Evolutionary conservation across 1,284 basidiomycete species (phyloP).

Genomic region (Ceratobasidium sp.): DNA sequence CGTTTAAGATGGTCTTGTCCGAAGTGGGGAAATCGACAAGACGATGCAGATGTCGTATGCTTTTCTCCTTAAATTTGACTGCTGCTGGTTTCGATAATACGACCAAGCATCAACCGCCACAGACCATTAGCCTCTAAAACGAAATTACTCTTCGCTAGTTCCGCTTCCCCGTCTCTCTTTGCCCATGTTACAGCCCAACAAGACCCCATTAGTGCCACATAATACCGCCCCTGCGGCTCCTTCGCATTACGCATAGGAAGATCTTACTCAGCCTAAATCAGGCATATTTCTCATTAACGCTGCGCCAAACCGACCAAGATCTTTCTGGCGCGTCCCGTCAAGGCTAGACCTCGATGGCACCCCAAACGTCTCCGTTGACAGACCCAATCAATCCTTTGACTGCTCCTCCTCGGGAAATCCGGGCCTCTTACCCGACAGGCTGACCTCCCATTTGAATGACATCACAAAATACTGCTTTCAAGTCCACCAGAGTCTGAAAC

Average conservation of each 20-base stretch:
- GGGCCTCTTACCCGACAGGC: neutral
- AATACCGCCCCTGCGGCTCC: conserved; percentile 7
- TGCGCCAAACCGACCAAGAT: too few species aligned
- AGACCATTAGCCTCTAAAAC: neutral
- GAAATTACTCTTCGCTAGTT: conserved; percentile 37
- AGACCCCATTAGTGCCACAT: conserved; percentile 12
- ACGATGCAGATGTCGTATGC: neutral
- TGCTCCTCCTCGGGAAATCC: conserved; percentile 28
- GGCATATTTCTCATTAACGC: conserved; percentile 1
- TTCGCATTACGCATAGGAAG: neutral
- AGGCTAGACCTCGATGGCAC: conserved; percentile 15
- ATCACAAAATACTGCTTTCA: neutral
- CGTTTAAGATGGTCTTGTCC: conserved; percentile 9
- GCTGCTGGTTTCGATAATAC: conserved; percentile 8
- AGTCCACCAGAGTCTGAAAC: too few species aligned
- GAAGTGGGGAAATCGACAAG: conserved; percentile 22
- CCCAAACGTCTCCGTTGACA: conserved; percentile 27
- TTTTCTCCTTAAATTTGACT: conserved; percentile 35
- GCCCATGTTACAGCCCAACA: conserved; percentile 11
- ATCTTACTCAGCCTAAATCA: conserved; percentile 13
- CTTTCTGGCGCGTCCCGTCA: conserved; percentile 20
- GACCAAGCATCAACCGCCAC: conserved; percentile 40
- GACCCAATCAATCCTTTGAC: conserved; percentile 8
- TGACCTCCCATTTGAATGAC: conserved; percentile 6
- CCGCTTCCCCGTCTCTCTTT: conserved; percentile 36